Base-by-base conservation (phyloP, 169 alveolate genomes). In the Toxoplasma gondii region DNA sequence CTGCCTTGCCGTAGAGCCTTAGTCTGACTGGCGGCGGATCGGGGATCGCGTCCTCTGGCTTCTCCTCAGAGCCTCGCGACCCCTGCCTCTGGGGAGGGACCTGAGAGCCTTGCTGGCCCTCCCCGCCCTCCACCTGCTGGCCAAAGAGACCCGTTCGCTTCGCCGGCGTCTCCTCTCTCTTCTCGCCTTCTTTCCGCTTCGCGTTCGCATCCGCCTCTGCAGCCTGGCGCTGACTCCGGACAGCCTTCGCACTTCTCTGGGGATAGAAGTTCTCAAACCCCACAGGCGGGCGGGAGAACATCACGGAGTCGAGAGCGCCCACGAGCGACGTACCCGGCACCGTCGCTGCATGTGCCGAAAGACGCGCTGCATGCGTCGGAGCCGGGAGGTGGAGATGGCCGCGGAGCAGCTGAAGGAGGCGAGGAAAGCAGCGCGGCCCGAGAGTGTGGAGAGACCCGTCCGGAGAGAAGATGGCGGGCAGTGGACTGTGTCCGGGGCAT, bases 241-340 rank as follows among this genome's bases (percentile, higher is more conserved):
- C n/a, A 24, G 41, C 1, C 43, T n/a, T 74, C 45, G 24, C n/a
- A 17, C 27, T 34, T 1, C 84, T 1, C 27, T 74, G 12, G 31
- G 84, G 84, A 24, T 7, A 74, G 22, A 74, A 74, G 44, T 74
- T 74, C 84, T 74, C 84, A n/a, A 74, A 74, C 17, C 84, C 84
- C 12, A 74, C 84, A 1, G 84, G 84, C 16, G 49, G 84, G 27
- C 84, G 84, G 44, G 38, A 12, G 12, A 74, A n/a, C 39, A 74
- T 17, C 31, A n/a, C 41, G 44, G n/a, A 41, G 44, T 34, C 45
- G n/a, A 74, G 84, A 22, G 17, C 84, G 39, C 27, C 58, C 12
- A 49, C 58, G 58, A 49, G 58, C 22, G 58, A 58, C 70, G 24
- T 17, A 58, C 16, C 38, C 41, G 31, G 41, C 38, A 34, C 82